These are phyloP conservation scores for Lophiotrema nucula DNA, from an alignment of 495 filamentous ascomycete species.

Conservation along the genomic window DNA sequence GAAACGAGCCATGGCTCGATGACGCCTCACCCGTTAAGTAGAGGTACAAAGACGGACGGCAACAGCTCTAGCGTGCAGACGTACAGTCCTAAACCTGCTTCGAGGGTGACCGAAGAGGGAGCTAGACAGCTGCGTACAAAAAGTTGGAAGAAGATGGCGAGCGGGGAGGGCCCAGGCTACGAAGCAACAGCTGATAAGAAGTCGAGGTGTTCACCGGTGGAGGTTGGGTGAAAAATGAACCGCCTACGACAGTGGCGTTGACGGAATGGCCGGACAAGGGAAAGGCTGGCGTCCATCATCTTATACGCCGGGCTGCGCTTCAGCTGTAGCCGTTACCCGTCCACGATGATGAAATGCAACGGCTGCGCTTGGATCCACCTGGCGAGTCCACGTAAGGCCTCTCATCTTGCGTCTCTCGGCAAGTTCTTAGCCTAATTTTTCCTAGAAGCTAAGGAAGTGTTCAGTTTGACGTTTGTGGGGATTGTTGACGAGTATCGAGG, in stretches of 20 bases:
- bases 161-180: too few species aligned
- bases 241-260: constrained; percentile 19
- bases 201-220: too few species aligned
- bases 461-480: not conserved
- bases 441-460: too few species aligned
- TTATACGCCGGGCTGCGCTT: not conserved
- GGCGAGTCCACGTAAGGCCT: too few species aligned
- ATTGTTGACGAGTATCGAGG: not conserved
- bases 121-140: not conserved
- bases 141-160: too few species aligned
- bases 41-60: not conserved
- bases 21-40: not conserved
- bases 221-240: not conserved
- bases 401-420: too few species aligned
- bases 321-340: not conserved
- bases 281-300: not conserved
- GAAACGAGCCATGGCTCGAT: not conserved
- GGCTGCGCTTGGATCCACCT: too few species aligned
- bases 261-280: not conserved
- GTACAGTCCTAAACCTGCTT: not conserved
- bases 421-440: too few species aligned
- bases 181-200: too few species aligned
- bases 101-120: too few species aligned
- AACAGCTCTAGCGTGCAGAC: not conserved
- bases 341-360: not conserved